phyloP scores from a whole-genome alignment of 2,329 filamentous ascomycete species.

The Acephala macrosclerotiorum region DNA sequence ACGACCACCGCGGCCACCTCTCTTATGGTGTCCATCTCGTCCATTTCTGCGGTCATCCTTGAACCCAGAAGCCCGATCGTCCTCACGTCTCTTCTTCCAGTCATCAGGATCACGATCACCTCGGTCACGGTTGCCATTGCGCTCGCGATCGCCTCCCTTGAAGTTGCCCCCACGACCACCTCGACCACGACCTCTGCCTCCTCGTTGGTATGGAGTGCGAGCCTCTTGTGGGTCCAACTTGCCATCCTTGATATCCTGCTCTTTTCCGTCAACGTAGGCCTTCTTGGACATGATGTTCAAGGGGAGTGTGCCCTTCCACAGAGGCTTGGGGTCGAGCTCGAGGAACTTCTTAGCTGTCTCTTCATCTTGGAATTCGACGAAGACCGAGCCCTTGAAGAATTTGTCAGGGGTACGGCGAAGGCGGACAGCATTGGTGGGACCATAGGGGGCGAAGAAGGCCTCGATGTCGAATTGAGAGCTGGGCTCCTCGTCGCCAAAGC shows the following conservation, averaged over 20 bases:
- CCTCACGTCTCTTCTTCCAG: slow-evolving; percentile 70
- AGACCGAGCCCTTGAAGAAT: slow-evolving; percentile 94
- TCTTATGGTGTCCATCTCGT: slow-evolving; percentile 48
- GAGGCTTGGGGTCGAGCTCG: slow-evolving; percentile 78
- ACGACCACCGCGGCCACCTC: slow-evolving; percentile 53
- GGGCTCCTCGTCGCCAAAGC: slow-evolving; percentile 85
- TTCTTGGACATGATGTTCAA: slow-evolving; percentile 88
- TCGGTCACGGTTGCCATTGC: slow-evolving; percentile 16
- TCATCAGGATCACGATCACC: slow-evolving; percentile 58
- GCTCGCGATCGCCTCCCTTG: slow-evolving; percentile 19
- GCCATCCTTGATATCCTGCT: slow-evolving; percentile 73
- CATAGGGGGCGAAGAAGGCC: slow-evolving; percentile 85
- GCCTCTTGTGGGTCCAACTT: slow-evolving; percentile 65
- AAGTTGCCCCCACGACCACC: slow-evolving; percentile 24
- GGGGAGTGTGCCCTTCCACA: slow-evolving; percentile 78
- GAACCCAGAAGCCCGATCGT: slow-evolving; percentile 68
- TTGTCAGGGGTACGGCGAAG: slow-evolving; percentile 78
- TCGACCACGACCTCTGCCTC: slow-evolving; percentile 20
- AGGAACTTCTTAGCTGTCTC: slow-evolving; percentile 84
- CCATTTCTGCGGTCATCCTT: slow-evolving; percentile 48
- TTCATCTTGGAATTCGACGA: slow-evolving; percentile 87
- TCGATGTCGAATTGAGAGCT: slow-evolving; percentile 94
- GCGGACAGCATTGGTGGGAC: slow-evolving; percentile 81
- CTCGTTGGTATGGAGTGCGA: slow-evolving; percentile 4
- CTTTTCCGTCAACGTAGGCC: slow-evolving; percentile 84